These are phyloP conservation scores for Francoa sonchifolia DNA, from an alignment of 441 rosid species.

Conservation along the genomic window DNA sequence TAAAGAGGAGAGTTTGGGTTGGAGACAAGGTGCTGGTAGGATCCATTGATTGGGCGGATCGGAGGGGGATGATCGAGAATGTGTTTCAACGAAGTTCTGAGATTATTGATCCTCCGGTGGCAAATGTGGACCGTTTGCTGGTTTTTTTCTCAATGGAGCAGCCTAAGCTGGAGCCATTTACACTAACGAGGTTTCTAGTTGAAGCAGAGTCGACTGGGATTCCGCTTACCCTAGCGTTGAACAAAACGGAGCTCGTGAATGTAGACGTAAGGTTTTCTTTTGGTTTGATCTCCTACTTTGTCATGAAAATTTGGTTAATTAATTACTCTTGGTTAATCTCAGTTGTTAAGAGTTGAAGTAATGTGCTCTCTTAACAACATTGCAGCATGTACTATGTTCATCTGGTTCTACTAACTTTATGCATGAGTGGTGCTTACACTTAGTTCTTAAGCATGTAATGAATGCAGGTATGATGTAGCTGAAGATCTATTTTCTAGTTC, in stretches of 20 bases:
- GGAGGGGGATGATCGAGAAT: conserved; percentile 78
- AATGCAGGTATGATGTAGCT: background rate
- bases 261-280: conserved; percentile 29
- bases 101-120: conserved; percentile 75
- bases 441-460: too few relatives aligned
- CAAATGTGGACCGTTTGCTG: conserved; percentile 71
- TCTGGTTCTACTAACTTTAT: too few relatives aligned
- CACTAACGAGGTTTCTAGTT: conserved; percentile 70
- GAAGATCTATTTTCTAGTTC: background rate
- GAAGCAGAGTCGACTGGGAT: conserved; percentile 80
- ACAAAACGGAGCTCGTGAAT: conserved; percentile 60
- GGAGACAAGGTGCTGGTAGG: conserved; percentile 81
- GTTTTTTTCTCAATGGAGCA: conserved; percentile 79
- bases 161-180: conserved; percentile 58
- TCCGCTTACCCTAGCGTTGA: conserved; percentile 67
- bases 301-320: too few relatives aligned
- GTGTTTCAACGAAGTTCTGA: conserved; percentile 53
- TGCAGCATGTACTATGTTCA: too few relatives aligned
- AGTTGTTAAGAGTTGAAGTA: too few relatives aligned
- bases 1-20: conserved; percentile 71
- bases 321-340: too few relatives aligned
- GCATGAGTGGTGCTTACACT: too few relatives aligned
- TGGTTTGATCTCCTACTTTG: background rate
- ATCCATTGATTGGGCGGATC: conserved; percentile 80
- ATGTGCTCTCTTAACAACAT: too few relatives aligned